A percentile compares a stretch with the other conserved stretches of the same genome.
Conservation (phyloP, 208 protist genomes). For the Trypanosoma scelopori region DNA sequence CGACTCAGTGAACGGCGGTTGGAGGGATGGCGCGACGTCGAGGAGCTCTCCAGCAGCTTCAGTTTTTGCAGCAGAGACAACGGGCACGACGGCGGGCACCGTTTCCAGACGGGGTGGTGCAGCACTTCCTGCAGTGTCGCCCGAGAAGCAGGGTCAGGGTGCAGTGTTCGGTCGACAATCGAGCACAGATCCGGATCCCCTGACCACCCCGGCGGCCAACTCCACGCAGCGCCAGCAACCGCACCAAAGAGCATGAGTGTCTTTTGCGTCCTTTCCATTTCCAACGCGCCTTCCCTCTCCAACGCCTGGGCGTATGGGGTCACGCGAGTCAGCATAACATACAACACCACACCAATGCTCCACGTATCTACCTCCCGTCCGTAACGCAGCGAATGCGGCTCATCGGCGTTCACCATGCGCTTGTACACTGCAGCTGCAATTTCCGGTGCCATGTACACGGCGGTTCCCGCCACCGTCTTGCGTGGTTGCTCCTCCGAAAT, state of each 20-base stretch:
- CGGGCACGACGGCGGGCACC: constrained; percentile 77
- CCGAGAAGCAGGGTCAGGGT: constrained; percentile 44
- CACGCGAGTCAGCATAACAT: constrained; percentile 83
- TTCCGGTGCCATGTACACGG: constrained; percentile 92
- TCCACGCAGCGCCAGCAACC: constrained; percentile 72
- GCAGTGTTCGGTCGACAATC: constrained; percentile 69
- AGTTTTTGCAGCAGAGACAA: constrained; percentile 79
- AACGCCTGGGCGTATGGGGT: constrained; percentile 84
- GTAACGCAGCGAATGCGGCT: constrained; percentile 60
- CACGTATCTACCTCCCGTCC: constrained; percentile 88
- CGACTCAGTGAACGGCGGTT: constrained; percentile 33
- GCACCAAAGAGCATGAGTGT: constrained; percentile 72
- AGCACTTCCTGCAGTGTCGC: constrained; percentile 74
- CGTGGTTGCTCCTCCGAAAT: constrained; percentile 75
- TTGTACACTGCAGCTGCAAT: constrained; percentile 86
- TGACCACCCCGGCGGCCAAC: constrained; percentile 68
- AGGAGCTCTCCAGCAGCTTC: constrained; percentile 52
- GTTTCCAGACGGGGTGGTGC: constrained; percentile 78
- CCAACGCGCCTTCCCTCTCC: constrained; percentile 43
- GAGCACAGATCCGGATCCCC: constrained; percentile 58
- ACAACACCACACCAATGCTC: constrained; percentile 88
- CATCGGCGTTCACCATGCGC: constrained; percentile 57
- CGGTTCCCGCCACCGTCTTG: constrained; percentile 88
- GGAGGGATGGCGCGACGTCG: constrained; percentile 17
- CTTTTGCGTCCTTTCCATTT: constrained; percentile 73